Evolutionary conservation across 2,329 filamentous ascomycete genomes (phyloP).

Genomic region (Aspergillus sp.): DNA sequence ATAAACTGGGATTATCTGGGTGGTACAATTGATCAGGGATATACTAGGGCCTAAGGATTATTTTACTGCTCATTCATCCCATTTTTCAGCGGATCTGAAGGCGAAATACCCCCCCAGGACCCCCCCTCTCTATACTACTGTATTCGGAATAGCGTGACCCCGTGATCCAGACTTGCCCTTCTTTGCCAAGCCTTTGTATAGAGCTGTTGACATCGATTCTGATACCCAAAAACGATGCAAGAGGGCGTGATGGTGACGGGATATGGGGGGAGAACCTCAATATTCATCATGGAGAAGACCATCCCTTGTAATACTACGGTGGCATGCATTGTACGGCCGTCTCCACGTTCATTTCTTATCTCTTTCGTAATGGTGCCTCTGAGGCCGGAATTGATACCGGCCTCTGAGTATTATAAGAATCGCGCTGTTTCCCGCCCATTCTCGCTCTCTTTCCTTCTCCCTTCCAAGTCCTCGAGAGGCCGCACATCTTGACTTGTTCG

Average conservation of each 20-base stretch:
- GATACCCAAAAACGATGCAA: neutral
- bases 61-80: no score
- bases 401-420: slow-evolving; percentile 41
- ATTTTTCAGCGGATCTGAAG: no score
- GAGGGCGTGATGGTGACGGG: neutral
- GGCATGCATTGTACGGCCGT: slow-evolving; percentile 10
- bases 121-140: slow-evolving; percentile 1
- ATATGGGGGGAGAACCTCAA: no score
- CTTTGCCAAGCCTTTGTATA: slow-evolving; percentile 23
- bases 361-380: slow-evolving; percentile 33
- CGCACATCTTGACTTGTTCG: neutral
- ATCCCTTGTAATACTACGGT: neutral
- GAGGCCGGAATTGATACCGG: slow-evolving; percentile 45
- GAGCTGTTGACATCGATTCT: slow-evolving; percentile 7
- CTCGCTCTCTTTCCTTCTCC: slow-evolving; percentile 12
- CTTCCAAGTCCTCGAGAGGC: slow-evolving; percentile 10
- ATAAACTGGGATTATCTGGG: no score
- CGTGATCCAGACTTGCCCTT: slow-evolving; percentile 25
- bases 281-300: neutral
- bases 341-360: slow-evolving; percentile 22
- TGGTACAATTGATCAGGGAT: no score
- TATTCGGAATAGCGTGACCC: slow-evolving; percentile 22
- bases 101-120: no score
- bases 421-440: slow-evolving; percentile 24
- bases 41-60: no score